These are phyloP conservation scores for Haplographium delicatum DNA, from an alignment of 495 filamentous ascomycete species.

Conservation along the genomic window DNA sequence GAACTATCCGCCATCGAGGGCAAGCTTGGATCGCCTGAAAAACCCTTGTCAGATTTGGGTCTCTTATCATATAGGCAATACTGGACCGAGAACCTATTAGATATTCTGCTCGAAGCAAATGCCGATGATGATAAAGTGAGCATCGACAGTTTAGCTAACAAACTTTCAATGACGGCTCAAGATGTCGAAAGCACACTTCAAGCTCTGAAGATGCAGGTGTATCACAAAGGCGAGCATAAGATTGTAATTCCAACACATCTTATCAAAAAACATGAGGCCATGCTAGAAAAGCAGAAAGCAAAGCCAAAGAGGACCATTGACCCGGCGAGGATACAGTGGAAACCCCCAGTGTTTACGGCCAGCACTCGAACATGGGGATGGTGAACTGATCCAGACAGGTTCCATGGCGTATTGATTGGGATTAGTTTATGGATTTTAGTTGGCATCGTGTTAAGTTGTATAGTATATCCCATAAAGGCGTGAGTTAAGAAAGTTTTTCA, in stretches of 20 bases:
- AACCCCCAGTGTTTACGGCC: slow-evolving; percentile 90
- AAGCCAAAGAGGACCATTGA: slow-evolving; percentile 71
- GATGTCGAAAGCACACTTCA: slow-evolving; percentile 93
- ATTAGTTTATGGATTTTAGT: too few species aligned
- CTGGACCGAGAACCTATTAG: slow-evolving; percentile 91
- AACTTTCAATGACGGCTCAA: slow-evolving; percentile 89
- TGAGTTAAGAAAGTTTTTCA: too few species aligned
- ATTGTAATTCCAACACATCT: slow-evolving; percentile 73
- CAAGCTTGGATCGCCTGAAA: slow-evolving; percentile 92
- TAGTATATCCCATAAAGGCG: too few species aligned
- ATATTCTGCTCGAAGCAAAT: slow-evolving; percentile 63
- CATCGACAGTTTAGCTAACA: slow-evolving; percentile 70
- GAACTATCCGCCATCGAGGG: slow-evolving; percentile 92
- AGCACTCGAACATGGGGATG: slow-evolving; percentile 92
- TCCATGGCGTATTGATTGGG: not conserved
- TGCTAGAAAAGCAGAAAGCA: slow-evolving; percentile 70
- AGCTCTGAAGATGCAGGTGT: slow-evolving; percentile 88
- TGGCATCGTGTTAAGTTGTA: too few species aligned
- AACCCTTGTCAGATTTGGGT: slow-evolving; percentile 90
- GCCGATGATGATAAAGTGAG: slow-evolving; percentile 61
- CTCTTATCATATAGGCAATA: slow-evolving; percentile 90
- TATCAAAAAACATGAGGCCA: slow-evolving; percentile 53
- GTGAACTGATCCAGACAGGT: slow-evolving; percentile 39
- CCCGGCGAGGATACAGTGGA: slow-evolving; percentile 79
- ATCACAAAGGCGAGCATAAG: slow-evolving; percentile 90